Base-by-base conservation (phyloP, 306 rosid species). In the Chamaecrista fasciculata region DNA sequence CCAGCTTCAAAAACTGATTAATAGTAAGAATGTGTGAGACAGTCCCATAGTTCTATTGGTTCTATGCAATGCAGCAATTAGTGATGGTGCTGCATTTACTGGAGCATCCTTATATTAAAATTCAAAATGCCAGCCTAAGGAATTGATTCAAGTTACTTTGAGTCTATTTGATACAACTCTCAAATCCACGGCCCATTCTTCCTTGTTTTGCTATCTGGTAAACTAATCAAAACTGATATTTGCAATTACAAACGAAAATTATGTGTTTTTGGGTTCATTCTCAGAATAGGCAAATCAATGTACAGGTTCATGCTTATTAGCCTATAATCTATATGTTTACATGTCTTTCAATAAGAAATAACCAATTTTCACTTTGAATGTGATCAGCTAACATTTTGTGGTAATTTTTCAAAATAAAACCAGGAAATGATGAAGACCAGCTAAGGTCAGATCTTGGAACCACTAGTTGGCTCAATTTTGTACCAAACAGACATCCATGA, bases 401-500 rank as follows among this genome's bases (percentile, higher is more conserved):
- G 25, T 36, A n/a, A 59, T 65, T 70, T 78, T 80, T 57, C 58
- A 67, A 61, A 48, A 21, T 39, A 33, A 66, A 69, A 61, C 70
- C 78, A 78, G 80, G 81, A 69, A 70, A 74, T 60, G 55, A 79
- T 66, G 76, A 71, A 67, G 75, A 71, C 21, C 24, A 55, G 46
- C 40, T 77, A 59, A 67, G 69, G 64, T 44, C 70, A 51, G 46
- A 59, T 56, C 61, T 55, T 34, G 73, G 52, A 56, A 21, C 28
- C 8, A 12, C 72, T 52, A 37, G 52, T 72, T 69, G 50, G 36
- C 61, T 20, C 60, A 55, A 31, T 58, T 71, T 43, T 43, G 24
- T 60, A 49, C 56, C 52, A 56, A 71, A 71, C 60, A 72, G 68
- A 72, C 48, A 61, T 28, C 72, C 72, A 83, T 85, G 89, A 79